Evolutionary conservation across 371 early-diverging fungal genomes (phyloP).

Genomic region (Umbelopsis sp.): DNA sequence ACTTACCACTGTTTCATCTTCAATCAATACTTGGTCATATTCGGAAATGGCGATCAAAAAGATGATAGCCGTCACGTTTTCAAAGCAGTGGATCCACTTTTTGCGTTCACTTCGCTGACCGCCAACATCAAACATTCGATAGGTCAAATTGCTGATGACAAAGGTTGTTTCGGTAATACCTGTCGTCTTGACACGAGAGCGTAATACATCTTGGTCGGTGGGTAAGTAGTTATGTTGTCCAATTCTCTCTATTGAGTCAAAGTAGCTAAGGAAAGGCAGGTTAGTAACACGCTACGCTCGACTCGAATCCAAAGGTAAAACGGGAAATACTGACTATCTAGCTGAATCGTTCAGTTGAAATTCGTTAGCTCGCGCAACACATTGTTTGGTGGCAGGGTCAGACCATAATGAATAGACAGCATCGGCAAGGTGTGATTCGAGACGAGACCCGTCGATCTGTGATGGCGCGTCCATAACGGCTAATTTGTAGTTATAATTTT

Average conservation of each 20-base stretch:
- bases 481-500: constrained; percentile 62
- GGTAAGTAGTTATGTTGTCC: constrained; percentile 76
- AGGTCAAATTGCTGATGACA: constrained; percentile 76
- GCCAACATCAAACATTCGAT: constrained; percentile 93
- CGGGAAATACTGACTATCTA: constrained; percentile 62
- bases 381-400: constrained; percentile 78
- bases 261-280: constrained; percentile 59
- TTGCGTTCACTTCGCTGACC: constrained; percentile 93
- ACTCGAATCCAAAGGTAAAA: constrained; percentile 14
- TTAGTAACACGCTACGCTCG: not conserved
- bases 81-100: constrained; percentile 96
- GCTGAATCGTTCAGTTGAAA: constrained; percentile 89
- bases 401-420: constrained; percentile 81
- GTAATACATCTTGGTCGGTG: constrained; percentile 84
- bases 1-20: constrained; percentile 82
- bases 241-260: constrained; percentile 86
- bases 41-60: constrained; percentile 94
- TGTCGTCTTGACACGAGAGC: constrained; percentile 84
- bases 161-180: constrained; percentile 90
- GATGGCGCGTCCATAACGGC: constrained; percentile 61
- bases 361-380: constrained; percentile 75
- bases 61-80: constrained; percentile 92
- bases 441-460: constrained; percentile 62
- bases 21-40: constrained; percentile 93
- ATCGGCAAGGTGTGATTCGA: constrained; percentile 61